These are phyloP conservation scores for Volvox carteri DNA, from an alignment of 163 green algal species.

Conservation along the genomic window DNA sequence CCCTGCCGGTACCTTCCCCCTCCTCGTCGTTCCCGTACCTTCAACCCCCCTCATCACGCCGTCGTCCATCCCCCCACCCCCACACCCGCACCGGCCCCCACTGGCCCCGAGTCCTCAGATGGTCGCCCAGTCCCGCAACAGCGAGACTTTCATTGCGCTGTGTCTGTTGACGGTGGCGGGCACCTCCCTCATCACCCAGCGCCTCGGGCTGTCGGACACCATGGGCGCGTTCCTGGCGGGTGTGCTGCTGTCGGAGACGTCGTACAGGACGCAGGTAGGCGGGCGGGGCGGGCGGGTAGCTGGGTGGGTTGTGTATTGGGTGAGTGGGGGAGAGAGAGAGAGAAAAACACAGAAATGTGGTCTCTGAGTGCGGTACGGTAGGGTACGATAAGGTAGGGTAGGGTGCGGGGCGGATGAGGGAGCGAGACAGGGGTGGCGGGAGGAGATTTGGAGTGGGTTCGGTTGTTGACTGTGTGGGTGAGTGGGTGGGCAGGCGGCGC, in stretches of 20 bases:
- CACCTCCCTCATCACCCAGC: slow-evolving; percentile 85
- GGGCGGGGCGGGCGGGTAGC: neutral
- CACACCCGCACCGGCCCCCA: too few relatives aligned
- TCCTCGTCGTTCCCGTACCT: neutral
- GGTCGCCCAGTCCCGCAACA: slow-evolving; percentile 85
- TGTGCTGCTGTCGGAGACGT: slow-evolving; percentile 95
- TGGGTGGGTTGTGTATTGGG: slow-evolving; percentile 32
- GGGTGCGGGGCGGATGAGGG: too few relatives aligned
- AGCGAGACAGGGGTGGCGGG: too few relatives aligned
- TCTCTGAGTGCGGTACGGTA: too few relatives aligned
- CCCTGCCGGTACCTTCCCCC: neutral
- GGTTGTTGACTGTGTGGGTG: too few relatives aligned
- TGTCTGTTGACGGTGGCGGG: slow-evolving; percentile 94
- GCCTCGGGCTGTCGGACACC: slow-evolving; percentile 93
- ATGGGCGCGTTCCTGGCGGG: slow-evolving; percentile 95
- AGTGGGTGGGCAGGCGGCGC: too few relatives aligned
- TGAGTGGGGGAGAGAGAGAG: too few relatives aligned
- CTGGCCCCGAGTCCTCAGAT: too few relatives aligned
- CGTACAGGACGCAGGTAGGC: slow-evolving; percentile 90
- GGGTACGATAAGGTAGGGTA: too few relatives aligned
- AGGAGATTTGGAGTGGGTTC: too few relatives aligned
- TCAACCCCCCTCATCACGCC: neutral
- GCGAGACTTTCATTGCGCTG: slow-evolving; percentile 95
- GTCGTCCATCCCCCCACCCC: neutral
- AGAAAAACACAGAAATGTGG: too few relatives aligned